phyloP scores from a whole-genome alignment of 768 basidiomycete genomes.

The Cubamyces sp. region DNA sequence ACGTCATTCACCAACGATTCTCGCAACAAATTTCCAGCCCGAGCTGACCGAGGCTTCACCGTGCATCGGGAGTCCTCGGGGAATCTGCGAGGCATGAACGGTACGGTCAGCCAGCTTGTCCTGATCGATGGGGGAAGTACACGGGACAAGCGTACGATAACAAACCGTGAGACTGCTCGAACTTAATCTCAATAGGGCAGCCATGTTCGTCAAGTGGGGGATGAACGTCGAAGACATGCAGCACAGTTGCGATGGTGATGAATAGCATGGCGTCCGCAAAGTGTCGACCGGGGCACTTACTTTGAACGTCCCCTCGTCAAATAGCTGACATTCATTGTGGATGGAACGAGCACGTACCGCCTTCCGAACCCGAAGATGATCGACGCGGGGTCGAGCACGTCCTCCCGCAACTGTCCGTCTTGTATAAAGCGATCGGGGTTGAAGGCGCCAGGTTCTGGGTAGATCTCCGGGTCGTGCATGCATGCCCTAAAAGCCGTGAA shows the following conservation, averaged over 20 bases:
- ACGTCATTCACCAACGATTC: too few relatives aligned
- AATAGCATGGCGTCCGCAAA: slow-evolving; percentile 22
- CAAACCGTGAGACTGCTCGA: slow-evolving; percentile 1
- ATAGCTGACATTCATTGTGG: too few relatives aligned
- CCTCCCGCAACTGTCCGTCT: slow-evolving; percentile 65
- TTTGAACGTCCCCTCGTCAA: background rate
- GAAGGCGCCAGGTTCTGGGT: slow-evolving; percentile 84
- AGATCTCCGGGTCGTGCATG: slow-evolving; percentile 84
- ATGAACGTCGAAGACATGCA: slow-evolving; percentile 26
- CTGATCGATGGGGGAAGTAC: too few relatives aligned
- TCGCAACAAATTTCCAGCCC: background rate
- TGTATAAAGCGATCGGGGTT: slow-evolving; percentile 73
- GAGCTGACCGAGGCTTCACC: slow-evolving; percentile 6
- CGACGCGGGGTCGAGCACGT: slow-evolving; percentile 30
- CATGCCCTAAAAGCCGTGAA: slow-evolving; percentile 43
- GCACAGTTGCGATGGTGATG: slow-evolving; percentile 17
- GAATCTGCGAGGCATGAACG: background rate
- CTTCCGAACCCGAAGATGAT: slow-evolving; percentile 34
- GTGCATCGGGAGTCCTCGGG: slow-evolving; percentile 10
- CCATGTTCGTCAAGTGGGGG: slow-evolving; percentile 20
- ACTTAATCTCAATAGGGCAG: background rate
- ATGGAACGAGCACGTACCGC: slow-evolving; percentile 2
- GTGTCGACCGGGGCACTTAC: slow-evolving; percentile 25
- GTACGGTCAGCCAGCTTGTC: too few relatives aligned
- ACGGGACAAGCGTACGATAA: slow-evolving; percentile 2